Evolutionary conservation across 805 yeast species (phyloP).

Genomic region (Cyberlindnera subsufficiens): DNA sequence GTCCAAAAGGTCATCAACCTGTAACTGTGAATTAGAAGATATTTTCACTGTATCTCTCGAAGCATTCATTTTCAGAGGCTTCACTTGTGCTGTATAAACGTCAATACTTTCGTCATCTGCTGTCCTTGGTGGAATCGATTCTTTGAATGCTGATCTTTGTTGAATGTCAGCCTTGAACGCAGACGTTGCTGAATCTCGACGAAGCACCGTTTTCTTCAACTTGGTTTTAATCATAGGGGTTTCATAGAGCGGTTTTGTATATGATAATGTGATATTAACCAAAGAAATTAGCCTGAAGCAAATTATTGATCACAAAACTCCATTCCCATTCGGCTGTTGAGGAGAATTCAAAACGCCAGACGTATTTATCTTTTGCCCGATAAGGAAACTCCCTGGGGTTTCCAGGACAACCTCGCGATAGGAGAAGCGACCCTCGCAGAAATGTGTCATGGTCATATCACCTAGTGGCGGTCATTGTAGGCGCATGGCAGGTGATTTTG

Average conservation of each 20-base stretch:
- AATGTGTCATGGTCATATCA: too few relatives aligned
- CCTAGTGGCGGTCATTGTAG: too few relatives aligned
- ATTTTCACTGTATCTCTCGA: neutral
- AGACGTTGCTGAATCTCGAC: conserved; percentile 3
- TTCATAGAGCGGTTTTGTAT: neutral
- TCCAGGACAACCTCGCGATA: too few relatives aligned
- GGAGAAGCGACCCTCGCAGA: too few relatives aligned
- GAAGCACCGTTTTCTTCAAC: conserved; percentile 3
- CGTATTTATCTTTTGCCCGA: neutral
- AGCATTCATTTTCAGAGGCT: neutral
- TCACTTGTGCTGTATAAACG: neutral
- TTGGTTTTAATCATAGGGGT: conserved; percentile 1
- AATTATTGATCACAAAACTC: too few relatives aligned
- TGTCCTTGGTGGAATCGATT: conserved; percentile 1
- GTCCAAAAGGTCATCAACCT: conserved; percentile 13
- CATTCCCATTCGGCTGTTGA: too few relatives aligned
- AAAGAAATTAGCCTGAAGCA: too few relatives aligned
- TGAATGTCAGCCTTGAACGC: neutral
- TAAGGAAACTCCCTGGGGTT: neutral
- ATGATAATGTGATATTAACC: too few relatives aligned
- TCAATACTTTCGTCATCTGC: conserved; percentile 4
- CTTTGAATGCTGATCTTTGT: neutral
- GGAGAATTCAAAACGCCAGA: too few relatives aligned
- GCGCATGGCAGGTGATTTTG: neutral
- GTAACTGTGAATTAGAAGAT: neutral